These are phyloP conservation scores for Corymbia calophylla DNA, from an alignment of 441 rosid genomes.

Conservation along the genomic window DNA sequence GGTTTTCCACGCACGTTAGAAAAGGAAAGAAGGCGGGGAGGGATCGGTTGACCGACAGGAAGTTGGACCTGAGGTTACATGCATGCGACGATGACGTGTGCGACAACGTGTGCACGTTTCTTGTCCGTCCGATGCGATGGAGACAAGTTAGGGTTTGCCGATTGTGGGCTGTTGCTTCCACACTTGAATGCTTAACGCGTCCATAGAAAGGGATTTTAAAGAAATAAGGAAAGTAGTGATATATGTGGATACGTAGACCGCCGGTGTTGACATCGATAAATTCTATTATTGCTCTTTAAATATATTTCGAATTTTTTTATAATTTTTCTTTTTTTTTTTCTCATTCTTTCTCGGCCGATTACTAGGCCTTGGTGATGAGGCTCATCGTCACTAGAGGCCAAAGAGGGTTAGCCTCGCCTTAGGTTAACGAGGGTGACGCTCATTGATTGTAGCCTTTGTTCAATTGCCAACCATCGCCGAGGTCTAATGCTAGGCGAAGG, in stretches of 20 bases:
- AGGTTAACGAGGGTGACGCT: fast-evolving
- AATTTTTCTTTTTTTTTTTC: no score
- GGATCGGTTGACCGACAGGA: background rate
- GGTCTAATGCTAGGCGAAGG: background rate
- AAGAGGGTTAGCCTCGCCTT: fast-evolving
- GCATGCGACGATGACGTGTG: background rate
- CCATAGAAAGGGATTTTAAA: no score
- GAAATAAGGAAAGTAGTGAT: no score
- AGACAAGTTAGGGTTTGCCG: background rate
- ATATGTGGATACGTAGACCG: no score
- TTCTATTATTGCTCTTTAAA: no score
- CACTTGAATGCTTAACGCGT: background rate
- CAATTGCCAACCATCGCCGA: no score
- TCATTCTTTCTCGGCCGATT: background rate
- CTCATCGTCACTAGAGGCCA: background rate
- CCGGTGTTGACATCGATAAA: background rate
- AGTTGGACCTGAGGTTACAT: background rate
- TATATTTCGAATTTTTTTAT: no score
- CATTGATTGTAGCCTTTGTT: no score
- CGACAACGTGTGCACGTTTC: background rate
- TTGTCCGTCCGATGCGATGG: background rate
- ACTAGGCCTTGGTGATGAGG: background rate
- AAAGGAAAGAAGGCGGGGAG: background rate
- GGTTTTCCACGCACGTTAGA: background rate
- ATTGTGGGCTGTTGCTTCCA: background rate